phyloP scores from a whole-genome alignment of 2,329 filamentous ascomycete species.

The Ascochyta koolunga region DNA sequence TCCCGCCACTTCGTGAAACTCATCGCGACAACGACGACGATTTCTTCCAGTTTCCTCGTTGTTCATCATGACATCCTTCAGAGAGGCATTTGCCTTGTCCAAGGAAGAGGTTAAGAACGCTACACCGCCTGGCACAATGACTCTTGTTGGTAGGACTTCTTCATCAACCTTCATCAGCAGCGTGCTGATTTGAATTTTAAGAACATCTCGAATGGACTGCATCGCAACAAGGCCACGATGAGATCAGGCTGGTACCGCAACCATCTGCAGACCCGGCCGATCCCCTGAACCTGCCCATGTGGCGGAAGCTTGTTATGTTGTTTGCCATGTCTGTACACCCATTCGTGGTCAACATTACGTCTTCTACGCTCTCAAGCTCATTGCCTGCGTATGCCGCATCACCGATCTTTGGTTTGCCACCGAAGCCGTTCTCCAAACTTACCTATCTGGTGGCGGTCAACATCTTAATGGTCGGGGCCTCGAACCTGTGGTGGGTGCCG shows the following conservation, averaged over 20 bases:
- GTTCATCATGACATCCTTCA: slow-evolving; percentile 41
- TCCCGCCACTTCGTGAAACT: background rate
- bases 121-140: slow-evolving; percentile 49
- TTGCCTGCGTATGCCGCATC: slow-evolving; percentile 45
- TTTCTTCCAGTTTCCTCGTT: background rate
- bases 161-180: background rate
- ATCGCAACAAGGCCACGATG: slow-evolving; percentile 41
- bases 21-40: background rate
- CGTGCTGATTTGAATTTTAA: slow-evolving; percentile 13
- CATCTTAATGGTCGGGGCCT: slow-evolving; percentile 46
- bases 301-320: slow-evolving; percentile 46
- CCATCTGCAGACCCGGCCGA: slow-evolving; percentile 50
- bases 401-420: slow-evolving; percentile 37
- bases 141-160: slow-evolving; percentile 44
- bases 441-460: slow-evolving; percentile 49
- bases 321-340: slow-evolving; percentile 48
- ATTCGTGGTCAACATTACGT: slow-evolving; percentile 48
- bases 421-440: slow-evolving; percentile 39
- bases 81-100: slow-evolving; percentile 46
- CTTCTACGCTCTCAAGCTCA: slow-evolving; percentile 44
- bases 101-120: slow-evolving; percentile 48
- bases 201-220: slow-evolving; percentile 39
- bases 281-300: slow-evolving; percentile 49
- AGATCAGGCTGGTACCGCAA: slow-evolving; percentile 48
- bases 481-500: slow-evolving; percentile 52